Base-by-base conservation (phyloP, 768 basidiomycete species). In the Serendipita vermifera region DNA sequence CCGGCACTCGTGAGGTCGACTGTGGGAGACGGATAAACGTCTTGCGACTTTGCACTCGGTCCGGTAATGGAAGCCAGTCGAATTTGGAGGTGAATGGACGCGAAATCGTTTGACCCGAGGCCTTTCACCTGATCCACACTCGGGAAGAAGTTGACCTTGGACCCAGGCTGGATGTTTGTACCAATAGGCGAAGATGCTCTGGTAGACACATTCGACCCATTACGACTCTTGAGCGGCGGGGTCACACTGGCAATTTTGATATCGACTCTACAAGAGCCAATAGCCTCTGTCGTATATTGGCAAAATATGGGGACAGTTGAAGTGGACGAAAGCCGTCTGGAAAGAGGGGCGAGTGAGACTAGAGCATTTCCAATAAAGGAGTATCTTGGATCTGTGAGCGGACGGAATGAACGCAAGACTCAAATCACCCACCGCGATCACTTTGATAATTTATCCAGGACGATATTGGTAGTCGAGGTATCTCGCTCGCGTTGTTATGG, bases 251-350 rank as follows among this genome's bases (percentile, higher is more conserved):
- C 76, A 39, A 90, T 77, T 69, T 82, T 87, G 69, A 96, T 76
- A 60, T 85, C 82, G 55, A 96, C 75, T 22, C 90, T 81, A 70
- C 93, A 97, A 26, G 89, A 90, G 1, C 94, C 94, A 61, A 97
- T 91, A 1, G 93, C 93, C 66, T 97, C 94, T 43, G 89, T 78
- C 1, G 92, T 94, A 64, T 93, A 93, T 31, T 86, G 81, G 65
- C 89, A 94, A 67, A 90, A 88, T 64, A 99, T 91, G 1, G 92
- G 90, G 14, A 87, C 79, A 0, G 76, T 78, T n/a, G 80, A 81
- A 2, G 77, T 75, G 1, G 82, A 85, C 2, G 87, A 83, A 35
- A 88, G 71, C 55, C 81, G 75, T 38, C 88, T 81, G 11, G 80
- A 82, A 41, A 98, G 75, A 2, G 91, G 82, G 0, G 84, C 80